These are phyloP conservation scores for Musa balbisiana DNA, from an alignment of 202 grass and related monocot genomes.

Conservation along the genomic window DNA sequence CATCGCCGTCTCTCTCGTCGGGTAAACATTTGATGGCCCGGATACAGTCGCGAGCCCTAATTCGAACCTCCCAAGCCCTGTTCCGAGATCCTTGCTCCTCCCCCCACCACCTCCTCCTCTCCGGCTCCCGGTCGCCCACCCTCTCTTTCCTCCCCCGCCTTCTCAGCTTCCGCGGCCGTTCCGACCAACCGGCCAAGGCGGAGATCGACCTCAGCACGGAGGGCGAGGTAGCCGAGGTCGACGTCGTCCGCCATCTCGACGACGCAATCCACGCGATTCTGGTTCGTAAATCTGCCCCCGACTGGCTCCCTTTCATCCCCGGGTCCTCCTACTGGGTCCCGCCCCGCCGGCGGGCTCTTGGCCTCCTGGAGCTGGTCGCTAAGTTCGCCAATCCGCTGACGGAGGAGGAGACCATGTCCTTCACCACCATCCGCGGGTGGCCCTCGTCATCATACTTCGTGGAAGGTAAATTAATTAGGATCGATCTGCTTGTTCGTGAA, in stretches of 20 bases:
- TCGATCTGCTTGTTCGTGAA: not conserved
- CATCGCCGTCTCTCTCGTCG: too few species aligned
- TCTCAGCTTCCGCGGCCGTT: not conserved
- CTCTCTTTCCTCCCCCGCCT: not conserved
- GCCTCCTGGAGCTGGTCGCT: not conserved
- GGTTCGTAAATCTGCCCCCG: conserved; percentile 1
- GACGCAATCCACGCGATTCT: conserved; percentile 3
- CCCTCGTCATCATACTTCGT: conserved; percentile 15
- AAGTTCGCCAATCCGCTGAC: not conserved
- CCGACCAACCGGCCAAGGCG: not conserved
- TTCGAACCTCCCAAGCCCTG: conserved; percentile 2
- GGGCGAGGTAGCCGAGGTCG: not conserved
- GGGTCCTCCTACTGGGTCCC: conserved; percentile 16
- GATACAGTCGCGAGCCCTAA: not conserved
- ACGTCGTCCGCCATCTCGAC: not conserved
- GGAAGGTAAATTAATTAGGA: conserved; percentile 3
- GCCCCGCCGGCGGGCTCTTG: not conserved
- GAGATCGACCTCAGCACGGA: not conserved
- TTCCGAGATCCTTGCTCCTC: not conserved
- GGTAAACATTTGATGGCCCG: not conserved
- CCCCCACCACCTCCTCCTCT: not conserved
- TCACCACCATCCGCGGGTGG: conserved; percentile 6
- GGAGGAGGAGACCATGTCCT: conserved; percentile 2
- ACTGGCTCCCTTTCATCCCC: conserved; percentile 11
- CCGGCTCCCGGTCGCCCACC: not conserved